Percentiles rank a stretch among this genome's conserved stretches.
These are phyloP conservation scores for Collybia sordida DNA, from an alignment of 768 basidiomycete genomes.

Conservation along the genomic window DNA sequence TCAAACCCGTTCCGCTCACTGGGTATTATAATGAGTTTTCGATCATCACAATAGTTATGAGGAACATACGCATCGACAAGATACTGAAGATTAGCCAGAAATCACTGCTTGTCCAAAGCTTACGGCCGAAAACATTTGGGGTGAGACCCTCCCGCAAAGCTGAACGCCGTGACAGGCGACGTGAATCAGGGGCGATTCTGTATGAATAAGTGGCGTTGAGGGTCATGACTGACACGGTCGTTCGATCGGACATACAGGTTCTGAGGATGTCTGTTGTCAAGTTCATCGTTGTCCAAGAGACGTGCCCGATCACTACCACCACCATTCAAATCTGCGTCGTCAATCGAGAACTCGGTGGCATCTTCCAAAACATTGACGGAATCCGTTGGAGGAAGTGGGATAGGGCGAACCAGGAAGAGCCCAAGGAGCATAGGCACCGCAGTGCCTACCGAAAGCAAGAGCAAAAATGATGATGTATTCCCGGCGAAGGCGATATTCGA, in stretches of 20 bases:
- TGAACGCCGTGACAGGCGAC: conserved; percentile 10
- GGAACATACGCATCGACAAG: conserved; percentile 52
- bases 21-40: not conserved
- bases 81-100: conserved; percentile 41
- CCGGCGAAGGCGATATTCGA: conserved; percentile 74
- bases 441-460: conserved; percentile 76
- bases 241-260: not conserved
- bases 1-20: conserved; percentile 76
- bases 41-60: conserved; percentile 18
- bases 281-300: conserved; percentile 3
- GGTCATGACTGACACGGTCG: not conserved
- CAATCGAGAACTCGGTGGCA: not conserved
- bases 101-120: conserved; percentile 17
- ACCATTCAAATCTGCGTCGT: conserved; percentile 8
- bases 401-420: conserved; percentile 65
- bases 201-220: not conserved
- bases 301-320: too few species aligned
- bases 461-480: conserved; percentile 74
- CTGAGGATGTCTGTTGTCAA: not conserved
- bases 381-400: conserved; percentile 53
- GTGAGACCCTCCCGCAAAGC: conserved; percentile 14
- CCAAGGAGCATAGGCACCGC: conserved; percentile 80
- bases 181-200: not conserved
- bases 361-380: conserved; percentile 19
- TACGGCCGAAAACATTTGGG: conserved; percentile 21